Evolutionary conservation across 495 filamentous ascomycete species (phyloP).

Genomic region (Pseudomonodictys pantanalensis): DNA sequence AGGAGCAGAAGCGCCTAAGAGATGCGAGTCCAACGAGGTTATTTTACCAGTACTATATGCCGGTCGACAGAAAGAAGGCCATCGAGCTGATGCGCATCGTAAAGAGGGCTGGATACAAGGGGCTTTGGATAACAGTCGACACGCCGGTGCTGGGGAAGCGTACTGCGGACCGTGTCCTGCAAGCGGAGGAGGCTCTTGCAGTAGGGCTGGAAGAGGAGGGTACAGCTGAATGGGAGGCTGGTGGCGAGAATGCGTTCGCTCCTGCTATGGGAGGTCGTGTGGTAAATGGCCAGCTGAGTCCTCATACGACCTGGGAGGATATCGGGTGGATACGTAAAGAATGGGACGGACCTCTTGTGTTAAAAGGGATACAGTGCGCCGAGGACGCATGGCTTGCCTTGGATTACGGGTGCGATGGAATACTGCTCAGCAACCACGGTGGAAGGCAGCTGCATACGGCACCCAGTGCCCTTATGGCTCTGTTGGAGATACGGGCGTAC

Average conservation of each 20-base stretch:
- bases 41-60: slow-evolving; percentile 33
- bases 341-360: slow-evolving; percentile 24
- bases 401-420: slow-evolving; percentile 18
- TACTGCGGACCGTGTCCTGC: slow-evolving; percentile 40
- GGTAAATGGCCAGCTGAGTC: slow-evolving; percentile 12
- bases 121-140: slow-evolving; percentile 42
- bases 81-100: slow-evolving; percentile 19
- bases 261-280: slow-evolving; percentile 11
- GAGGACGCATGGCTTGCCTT: slow-evolving; percentile 26
- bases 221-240: slow-evolving; percentile 19
- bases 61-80: slow-evolving; percentile 13
- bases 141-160: slow-evolving; percentile 40
- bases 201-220: slow-evolving; percentile 20
- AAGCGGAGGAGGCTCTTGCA: slow-evolving; percentile 29
- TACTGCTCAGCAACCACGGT: slow-evolving; percentile 27
- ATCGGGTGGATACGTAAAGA: slow-evolving; percentile 26
- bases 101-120: slow-evolving; percentile 32
- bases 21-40: slow-evolving; percentile 14
- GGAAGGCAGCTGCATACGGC: slow-evolving; percentile 24
- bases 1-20: slow-evolving; percentile 3
- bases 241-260: slow-evolving; percentile 15
- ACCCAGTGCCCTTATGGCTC: slow-evolving; percentile 20
- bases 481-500: slow-evolving; percentile 26
- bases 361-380: slow-evolving; percentile 27
- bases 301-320: slow-evolving; percentile 26